phyloP scores from a whole-genome alignment of 2,329 filamentous ascomycete species.

The Cercospora citrullina region DNA sequence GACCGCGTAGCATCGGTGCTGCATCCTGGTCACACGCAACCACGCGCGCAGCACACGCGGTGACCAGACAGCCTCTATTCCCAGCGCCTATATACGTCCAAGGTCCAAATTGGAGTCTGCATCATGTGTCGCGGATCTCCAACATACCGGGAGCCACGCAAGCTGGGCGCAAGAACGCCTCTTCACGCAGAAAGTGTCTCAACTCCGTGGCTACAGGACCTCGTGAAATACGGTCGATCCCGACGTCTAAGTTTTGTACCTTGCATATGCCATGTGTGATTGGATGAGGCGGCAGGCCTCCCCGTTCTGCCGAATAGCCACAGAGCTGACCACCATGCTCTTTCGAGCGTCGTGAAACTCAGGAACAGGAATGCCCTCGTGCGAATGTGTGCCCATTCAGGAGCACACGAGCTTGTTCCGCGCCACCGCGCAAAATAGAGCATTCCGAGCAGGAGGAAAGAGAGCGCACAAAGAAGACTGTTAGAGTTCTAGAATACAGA shows the following conservation, averaged over 20 bases:
- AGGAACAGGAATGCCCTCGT: slow-evolving; percentile 18
- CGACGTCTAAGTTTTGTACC: slow-evolving; percentile 19
- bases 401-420: background rate
- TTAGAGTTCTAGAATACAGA: background rate
- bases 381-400: slow-evolving; percentile 8
- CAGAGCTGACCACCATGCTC: slow-evolving; percentile 10
- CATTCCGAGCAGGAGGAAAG: background rate
- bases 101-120: background rate
- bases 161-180: background rate
- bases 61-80: background rate
- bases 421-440: background rate
- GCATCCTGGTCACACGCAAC: slow-evolving; percentile 14
- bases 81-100: background rate
- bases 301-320: slow-evolving; percentile 8
- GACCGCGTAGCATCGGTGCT: slow-evolving; percentile 13
- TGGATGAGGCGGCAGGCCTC: background rate
- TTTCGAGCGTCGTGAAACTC: slow-evolving; percentile 18
- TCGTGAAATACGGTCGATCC: slow-evolving; percentile 18
- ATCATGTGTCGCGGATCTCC: background rate
- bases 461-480: background rate
- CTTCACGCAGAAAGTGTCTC: slow-evolving; percentile 12
- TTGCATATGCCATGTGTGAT: slow-evolving; percentile 20
- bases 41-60: slow-evolving; percentile 1
- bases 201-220: slow-evolving; percentile 21
- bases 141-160: slow-evolving; percentile 1